A percentile compares a stretch with the other conserved stretches of the same genome.
Conservation (phyloP, 1,284 basidiomycete genomes). For the Cutaneotrichosporon mucoides region DNA sequence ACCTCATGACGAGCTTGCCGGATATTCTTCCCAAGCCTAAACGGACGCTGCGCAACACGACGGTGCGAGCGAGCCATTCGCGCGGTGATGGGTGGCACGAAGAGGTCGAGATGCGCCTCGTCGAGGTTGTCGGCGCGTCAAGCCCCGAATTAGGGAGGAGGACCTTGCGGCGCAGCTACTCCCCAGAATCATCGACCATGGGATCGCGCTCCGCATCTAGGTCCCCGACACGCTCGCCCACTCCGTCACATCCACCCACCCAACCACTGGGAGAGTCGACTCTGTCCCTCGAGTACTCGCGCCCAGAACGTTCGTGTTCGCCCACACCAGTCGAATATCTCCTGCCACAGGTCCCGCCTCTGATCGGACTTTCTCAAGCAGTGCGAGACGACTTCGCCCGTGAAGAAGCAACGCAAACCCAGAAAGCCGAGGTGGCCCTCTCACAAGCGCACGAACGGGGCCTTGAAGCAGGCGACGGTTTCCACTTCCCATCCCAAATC, state of each 20-base stretch:
- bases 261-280: constrained; percentile 38
- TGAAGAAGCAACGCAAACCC: constrained; percentile 5
- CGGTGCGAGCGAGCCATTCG: constrained; percentile 27
- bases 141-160: neutral
- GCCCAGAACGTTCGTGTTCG: constrained; percentile 8
- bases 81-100: constrained; percentile 30
- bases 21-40: neutral
- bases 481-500: constrained; percentile 5
- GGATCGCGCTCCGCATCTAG: no score
- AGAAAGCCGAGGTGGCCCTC: constrained; percentile 1
- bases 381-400: constrained; percentile 6
- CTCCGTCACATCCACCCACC: constrained; percentile 15
- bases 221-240: neutral
- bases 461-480: neutral
- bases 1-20: neutral
- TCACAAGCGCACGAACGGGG: constrained; percentile 7
- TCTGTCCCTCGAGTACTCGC: constrained; percentile 26
- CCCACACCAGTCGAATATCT: neutral
- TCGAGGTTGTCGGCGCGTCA: constrained; percentile 22
- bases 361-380: constrained; percentile 12
- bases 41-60: constrained; percentile 19
- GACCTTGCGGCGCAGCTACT: no score
- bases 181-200: no score
- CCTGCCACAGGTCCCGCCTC: constrained; percentile 16
- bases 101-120: constrained; percentile 28